Evolutionary conservation across 805 yeast genomes (phyloP).

Genomic region (Candida mattraensis): DNA sequence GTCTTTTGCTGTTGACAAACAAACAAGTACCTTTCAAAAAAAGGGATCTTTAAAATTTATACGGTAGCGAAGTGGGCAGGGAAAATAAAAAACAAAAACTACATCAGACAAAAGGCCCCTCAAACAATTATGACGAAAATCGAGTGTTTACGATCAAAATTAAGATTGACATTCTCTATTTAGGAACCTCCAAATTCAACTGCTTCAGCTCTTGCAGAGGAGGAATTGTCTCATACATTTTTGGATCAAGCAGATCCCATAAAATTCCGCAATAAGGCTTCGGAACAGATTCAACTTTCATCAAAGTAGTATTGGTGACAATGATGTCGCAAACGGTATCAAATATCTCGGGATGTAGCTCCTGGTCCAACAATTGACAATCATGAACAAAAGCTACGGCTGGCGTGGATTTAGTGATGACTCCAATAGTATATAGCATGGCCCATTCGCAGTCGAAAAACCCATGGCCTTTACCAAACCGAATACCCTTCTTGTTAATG

Average conservation of each 20-base stretch:
- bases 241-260: conserved; percentile 29
- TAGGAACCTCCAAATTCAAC: conserved; percentile 12
- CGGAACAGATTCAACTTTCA: conserved; percentile 17
- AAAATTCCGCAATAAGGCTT: conserved; percentile 31
- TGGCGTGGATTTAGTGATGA: conserved; percentile 20
- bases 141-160: not conserved
- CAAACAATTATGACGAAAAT: conserved; percentile 1
- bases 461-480: conserved; percentile 36
- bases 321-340: conserved; percentile 34
- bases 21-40: conserved; percentile 1
- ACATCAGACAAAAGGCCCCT: conserved; percentile 7
- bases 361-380: conserved; percentile 30
- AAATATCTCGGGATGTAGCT: conserved; percentile 29
- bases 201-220: conserved; percentile 33
- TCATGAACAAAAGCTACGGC: conserved; percentile 35
- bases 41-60: conserved; percentile 2
- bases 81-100: conserved; percentile 1
- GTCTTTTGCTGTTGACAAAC: not conserved
- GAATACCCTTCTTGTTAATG: conserved; percentile 29
- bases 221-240: conserved; percentile 31
- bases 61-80: not conserved
- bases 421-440: conserved; percentile 29
- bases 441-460: conserved; percentile 35
- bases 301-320: conserved; percentile 25
- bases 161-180: too few species aligned